Conservation (phyloP, 768 basidiomycete genomes). For the Kwoniella shandongensis region DNA sequence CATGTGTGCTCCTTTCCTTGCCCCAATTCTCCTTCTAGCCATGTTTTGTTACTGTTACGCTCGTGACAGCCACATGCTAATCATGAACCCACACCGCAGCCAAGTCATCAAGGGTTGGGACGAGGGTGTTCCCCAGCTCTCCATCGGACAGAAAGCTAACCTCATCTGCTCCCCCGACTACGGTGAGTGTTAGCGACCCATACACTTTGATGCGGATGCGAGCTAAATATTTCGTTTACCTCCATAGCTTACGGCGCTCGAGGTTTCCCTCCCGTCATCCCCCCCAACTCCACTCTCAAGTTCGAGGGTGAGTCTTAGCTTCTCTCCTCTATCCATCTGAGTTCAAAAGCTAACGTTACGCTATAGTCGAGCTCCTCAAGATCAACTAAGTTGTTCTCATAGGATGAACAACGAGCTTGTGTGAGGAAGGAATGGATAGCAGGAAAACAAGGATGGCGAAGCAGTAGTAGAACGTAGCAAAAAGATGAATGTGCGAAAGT, state of each 20-base stretch:
- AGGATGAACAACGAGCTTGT: too few species aligned
- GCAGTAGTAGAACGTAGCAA: too few species aligned
- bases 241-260: conserved; percentile 36
- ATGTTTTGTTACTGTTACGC: too few species aligned
- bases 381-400: conserved; percentile 29
- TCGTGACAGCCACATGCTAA: too few species aligned
- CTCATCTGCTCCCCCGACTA: conserved; percentile 54
- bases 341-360: background rate
- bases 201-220: too few species aligned
- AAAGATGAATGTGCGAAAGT: too few species aligned
- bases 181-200: conserved; percentile 33
- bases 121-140: conserved; percentile 52
- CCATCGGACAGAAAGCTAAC: conserved; percentile 54
- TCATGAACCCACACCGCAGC: background rate
- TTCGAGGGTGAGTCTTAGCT: conserved; percentile 39
- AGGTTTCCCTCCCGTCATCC: conserved; percentile 54
- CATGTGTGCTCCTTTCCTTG: too few species aligned
- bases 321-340: background rate
- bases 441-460: too few species aligned
- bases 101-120: conserved; percentile 54
- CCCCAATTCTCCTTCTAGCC: too few species aligned
- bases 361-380: conserved; percentile 43
- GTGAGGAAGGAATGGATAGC: too few species aligned
- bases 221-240: too few species aligned
- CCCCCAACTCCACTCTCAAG: conserved; percentile 52